These are phyloP conservation scores for Trichophyton mentagrophytes DNA, from an alignment of 2,329 filamentous ascomycete species.

Conservation along the genomic window DNA sequence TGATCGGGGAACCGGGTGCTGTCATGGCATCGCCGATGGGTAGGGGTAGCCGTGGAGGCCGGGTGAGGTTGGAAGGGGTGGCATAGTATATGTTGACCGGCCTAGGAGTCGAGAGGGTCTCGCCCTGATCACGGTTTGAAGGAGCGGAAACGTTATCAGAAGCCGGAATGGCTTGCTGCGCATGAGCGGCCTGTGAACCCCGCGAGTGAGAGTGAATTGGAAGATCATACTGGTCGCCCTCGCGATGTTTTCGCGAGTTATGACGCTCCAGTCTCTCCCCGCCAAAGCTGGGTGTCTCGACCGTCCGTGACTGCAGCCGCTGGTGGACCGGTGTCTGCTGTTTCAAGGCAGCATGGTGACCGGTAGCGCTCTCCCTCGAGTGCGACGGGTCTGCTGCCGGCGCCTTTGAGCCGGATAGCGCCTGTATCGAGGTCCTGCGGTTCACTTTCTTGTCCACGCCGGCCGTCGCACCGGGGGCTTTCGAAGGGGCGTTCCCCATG, in stretches of 20 bases:
- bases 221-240: constrained; percentile 1
- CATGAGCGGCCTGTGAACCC: constrained; percentile 15
- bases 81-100: constrained; percentile 38
- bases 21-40: constrained; percentile 88
- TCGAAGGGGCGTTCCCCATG: constrained; percentile 40
- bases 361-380: constrained; percentile 32
- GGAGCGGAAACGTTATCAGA: constrained; percentile 13
- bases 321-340: constrained; percentile 28
- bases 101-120: constrained; percentile 20
- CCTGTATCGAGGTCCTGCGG: constrained; percentile 30
- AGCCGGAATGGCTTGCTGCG: constrained; percentile 29
- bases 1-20: constrained; percentile 79
- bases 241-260: constrained; percentile 15
- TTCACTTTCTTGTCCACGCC: constrained; percentile 28
- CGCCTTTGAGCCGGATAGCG: constrained; percentile 28
- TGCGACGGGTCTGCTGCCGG: constrained; percentile 33
- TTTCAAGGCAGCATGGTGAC: constrained; percentile 25
- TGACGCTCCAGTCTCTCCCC: constrained; percentile 17
- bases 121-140: constrained; percentile 14
- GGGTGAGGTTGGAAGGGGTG: constrained; percentile 31
- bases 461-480: constrained; percentile 25
- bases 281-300: constrained; percentile 19
- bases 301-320: constrained; percentile 29
- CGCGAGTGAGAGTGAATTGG: not conserved
- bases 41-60: constrained; percentile 76